Conservation (phyloP, 2,329 filamentous ascomycete species). For the Cladorrhinum sp. region DNA sequence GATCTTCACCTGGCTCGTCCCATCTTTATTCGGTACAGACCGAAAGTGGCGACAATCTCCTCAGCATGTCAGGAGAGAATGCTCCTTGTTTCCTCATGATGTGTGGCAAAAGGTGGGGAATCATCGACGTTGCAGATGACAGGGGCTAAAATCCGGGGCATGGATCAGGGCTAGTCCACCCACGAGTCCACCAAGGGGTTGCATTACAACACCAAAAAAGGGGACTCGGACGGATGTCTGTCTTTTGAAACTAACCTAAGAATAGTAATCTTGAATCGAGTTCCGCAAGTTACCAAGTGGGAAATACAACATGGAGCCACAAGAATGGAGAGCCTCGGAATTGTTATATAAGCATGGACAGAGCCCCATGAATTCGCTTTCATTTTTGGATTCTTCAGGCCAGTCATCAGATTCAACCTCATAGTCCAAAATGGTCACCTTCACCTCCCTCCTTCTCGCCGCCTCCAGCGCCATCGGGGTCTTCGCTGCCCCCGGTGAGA, state of each 20-base stretch:
- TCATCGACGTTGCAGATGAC: neutral
- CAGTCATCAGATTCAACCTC: neutral
- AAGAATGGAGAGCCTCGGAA: neutral
- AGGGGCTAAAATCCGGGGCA: conserved; percentile 6
- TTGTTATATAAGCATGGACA: conserved; percentile 9
- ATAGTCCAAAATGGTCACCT: conserved; percentile 37
- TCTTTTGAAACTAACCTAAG: neutral
- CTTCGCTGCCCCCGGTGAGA: conserved; percentile 38
- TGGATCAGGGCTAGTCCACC: neutral
- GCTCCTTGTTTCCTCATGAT: neutral
- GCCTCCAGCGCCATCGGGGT: conserved; percentile 33
- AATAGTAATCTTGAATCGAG: conserved; percentile 4
- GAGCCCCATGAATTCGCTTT: neutral
- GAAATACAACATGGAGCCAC: neutral
- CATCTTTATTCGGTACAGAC: neutral
- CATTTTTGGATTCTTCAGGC: neutral
- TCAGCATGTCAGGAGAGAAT: neutral
- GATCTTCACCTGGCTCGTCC: neutral
- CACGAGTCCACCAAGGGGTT: neutral
- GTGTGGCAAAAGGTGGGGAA: neutral
- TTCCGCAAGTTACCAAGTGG: neutral
- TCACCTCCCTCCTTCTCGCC: conserved; percentile 39
- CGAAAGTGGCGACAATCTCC: neutral
- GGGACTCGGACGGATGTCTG: neutral
- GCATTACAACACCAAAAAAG: neutral